Conservation (phyloP, 805 yeast genomes). For the Wickerhamomyces alni region DNA sequence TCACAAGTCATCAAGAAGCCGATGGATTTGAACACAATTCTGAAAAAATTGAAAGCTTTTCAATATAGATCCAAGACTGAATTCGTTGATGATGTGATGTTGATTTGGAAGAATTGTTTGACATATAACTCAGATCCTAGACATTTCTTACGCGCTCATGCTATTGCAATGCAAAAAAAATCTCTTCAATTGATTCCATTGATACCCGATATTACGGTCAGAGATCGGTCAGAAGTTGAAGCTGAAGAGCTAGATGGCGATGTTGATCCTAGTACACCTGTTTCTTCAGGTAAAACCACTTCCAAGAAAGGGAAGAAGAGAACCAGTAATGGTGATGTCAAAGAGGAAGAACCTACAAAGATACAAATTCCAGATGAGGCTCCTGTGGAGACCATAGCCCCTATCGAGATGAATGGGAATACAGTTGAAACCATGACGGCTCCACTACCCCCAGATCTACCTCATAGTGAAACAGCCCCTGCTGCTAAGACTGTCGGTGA, state of each 20-base stretch:
- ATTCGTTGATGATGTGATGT: slow-evolving; percentile 91
- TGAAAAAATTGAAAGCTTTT: slow-evolving; percentile 78
- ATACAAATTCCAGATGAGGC: not conserved
- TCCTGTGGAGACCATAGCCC: too few relatives aligned
- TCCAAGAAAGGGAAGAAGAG: slow-evolving; percentile 36
- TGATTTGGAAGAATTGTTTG: slow-evolving; percentile 93
- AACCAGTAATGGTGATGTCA: slow-evolving; percentile 29
- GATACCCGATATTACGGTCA: slow-evolving; percentile 82
- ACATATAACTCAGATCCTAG: slow-evolving; percentile 92
- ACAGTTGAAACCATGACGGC: too few relatives aligned
- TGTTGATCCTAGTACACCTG: slow-evolving; percentile 20
- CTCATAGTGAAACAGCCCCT: not conserved
- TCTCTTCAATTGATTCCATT: slow-evolving; percentile 69
- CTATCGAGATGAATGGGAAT: too few relatives aligned
- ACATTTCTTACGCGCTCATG: slow-evolving; percentile 86
- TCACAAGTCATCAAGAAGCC: slow-evolving; percentile 85
- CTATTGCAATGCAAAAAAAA: slow-evolving; percentile 92
- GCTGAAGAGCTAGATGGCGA: slow-evolving; percentile 29
- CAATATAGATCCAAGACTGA: slow-evolving; percentile 81
- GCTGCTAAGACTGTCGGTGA: slow-evolving; percentile 8
- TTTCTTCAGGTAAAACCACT: slow-evolving; percentile 25
- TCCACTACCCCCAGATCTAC: too few relatives aligned
- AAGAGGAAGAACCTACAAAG: slow-evolving; percentile 22
- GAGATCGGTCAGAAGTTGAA: slow-evolving; percentile 69
- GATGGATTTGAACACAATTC: slow-evolving; percentile 93